These are phyloP conservation scores for Lanmaoa rubissima DNA, from an alignment of 768 basidiomycete species.

Conservation along the genomic window DNA sequence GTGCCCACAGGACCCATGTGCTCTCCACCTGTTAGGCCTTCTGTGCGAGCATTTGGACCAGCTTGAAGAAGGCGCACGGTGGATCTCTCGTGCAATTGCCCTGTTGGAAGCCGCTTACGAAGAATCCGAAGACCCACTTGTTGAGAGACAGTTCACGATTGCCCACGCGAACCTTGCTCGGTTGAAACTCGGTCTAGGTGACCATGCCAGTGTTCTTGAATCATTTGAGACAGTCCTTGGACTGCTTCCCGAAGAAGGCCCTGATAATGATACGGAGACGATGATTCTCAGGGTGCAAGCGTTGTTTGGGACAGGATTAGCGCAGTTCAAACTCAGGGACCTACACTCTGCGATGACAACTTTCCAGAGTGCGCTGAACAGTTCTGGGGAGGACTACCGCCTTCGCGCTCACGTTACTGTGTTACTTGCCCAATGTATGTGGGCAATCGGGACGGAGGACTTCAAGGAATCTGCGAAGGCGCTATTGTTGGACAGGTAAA, in stretches of 20 bases:
- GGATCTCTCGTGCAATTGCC: slow-evolving; percentile 59
- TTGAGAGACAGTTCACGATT: slow-evolving; percentile 77
- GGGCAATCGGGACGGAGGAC: slow-evolving; percentile 77
- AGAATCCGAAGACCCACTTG: slow-evolving; percentile 71
- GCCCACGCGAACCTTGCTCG: slow-evolving; percentile 84
- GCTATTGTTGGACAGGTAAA: slow-evolving; percentile 80
- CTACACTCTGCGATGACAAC: slow-evolving; percentile 58
- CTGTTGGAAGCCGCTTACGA: slow-evolving; percentile 90
- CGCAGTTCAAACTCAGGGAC: slow-evolving; percentile 63
- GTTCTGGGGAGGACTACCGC: slow-evolving; percentile 44
- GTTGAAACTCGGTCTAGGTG: slow-evolving; percentile 56
- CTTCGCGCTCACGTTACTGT: slow-evolving; percentile 71
- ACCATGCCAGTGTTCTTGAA: slow-evolving; percentile 60
- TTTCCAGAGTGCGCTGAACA: slow-evolving; percentile 67
- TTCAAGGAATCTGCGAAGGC: slow-evolving; percentile 74
- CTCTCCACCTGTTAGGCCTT: slow-evolving; percentile 79
- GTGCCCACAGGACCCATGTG: slow-evolving; percentile 67
- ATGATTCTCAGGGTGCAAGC: slow-evolving; percentile 56
- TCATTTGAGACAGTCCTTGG: slow-evolving; percentile 73
- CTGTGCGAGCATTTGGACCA: slow-evolving; percentile 84
- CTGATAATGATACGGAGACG: slow-evolving; percentile 33
- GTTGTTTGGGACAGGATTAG: slow-evolving; percentile 70
- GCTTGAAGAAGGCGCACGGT: slow-evolving; percentile 52
- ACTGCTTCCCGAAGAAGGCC: slow-evolving; percentile 54
- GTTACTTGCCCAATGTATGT: slow-evolving; percentile 80